Base-by-base conservation (phyloP, 176 grass and related monocot genomes). In the Pontederia paniculata region DNA sequence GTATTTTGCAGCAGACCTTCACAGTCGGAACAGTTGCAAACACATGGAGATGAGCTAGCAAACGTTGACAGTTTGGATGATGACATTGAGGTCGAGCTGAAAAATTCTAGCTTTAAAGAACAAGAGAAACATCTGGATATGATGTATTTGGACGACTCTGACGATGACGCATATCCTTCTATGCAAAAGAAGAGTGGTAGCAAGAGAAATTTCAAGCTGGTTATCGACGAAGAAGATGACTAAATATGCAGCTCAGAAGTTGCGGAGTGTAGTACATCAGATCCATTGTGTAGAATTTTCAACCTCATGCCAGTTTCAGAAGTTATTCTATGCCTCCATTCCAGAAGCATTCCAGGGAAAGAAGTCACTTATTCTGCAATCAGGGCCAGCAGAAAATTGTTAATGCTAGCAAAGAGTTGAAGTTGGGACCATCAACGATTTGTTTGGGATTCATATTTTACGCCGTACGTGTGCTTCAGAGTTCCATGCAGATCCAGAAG, bases 191-290 rank as follows among this genome's bases (percentile, higher is more conserved):
- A 66, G 54, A 7, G 54, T 67, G 77, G 74, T 54, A 51, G 28
- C 9, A 89, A 84, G 79, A 90, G 86, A 76, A 84, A 68, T 48
- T 67, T 78, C 12, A 89, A 56, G 57, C 18, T 96, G 64, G 56
- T 86, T 50, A 75, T 95, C 54, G 89, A 86, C 5, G 81, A 84
- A 0, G 83, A 82, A 15, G 83, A 78, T 28, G 67, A 86, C 2
- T 37, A 6, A 37, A 37, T 37, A 6, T 37, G 28, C 5, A 37
- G 28, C 28, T 37, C 28, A 37, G 28, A 37, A 37, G 28, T 37
- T 37, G n/a, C n/a, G n/a, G n/a, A n/a, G n/a, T n/a, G n/a, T n/a
- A n/a, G n/a, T n/a, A 37, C 9, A 53, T 8, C 11, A 20, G 20
- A 53, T 19, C 4, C 17, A 20, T 19, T 21, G 51, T 53, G 51